A percentile compares a stretch with the other conserved stretches of the same genome.
These are phyloP conservation scores for Tolypocladium cylindrosporum DNA, from an alignment of 2,329 filamentous ascomycete species.

Conservation along the genomic window DNA sequence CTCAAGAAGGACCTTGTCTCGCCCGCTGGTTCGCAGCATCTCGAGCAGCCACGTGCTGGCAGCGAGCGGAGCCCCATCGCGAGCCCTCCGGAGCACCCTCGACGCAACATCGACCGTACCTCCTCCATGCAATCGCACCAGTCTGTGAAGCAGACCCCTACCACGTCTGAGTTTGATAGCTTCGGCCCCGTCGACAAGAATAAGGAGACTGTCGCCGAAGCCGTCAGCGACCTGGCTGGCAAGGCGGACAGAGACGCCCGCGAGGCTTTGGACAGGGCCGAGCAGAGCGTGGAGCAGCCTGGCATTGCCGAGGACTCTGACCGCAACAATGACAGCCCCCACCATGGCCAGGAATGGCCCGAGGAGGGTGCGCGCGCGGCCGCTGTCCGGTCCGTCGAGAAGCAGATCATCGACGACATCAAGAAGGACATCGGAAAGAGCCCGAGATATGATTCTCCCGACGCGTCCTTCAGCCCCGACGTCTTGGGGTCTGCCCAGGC, in stretches of 20 bases:
- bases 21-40: conserved; percentile 25
- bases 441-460: conserved; percentile 28
- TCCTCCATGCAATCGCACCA: conserved; percentile 19
- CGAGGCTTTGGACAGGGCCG: conserved; percentile 51
- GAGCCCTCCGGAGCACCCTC: conserved; percentile 33
- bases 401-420: conserved; percentile 19
- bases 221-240: conserved; percentile 54
- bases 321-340: not conserved
- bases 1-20: conserved; percentile 38
- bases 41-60: conserved; percentile 28
- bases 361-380: not conserved
- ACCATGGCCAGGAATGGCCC: not conserved
- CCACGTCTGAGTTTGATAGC: conserved; percentile 19
- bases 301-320: conserved; percentile 21
- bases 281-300: conserved; percentile 37
- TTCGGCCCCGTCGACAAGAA: conserved; percentile 40
- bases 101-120: conserved; percentile 25
- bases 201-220: conserved; percentile 61
- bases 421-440: conserved; percentile 46
- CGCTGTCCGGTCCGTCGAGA: conserved; percentile 7
- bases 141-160: conserved; percentile 16
- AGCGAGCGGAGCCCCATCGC: conserved; percentile 32
- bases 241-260: conserved; percentile 46
- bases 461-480: conserved; percentile 32
- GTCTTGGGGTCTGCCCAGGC: conserved; percentile 38